These are phyloP conservation scores for Microthlaspi erraticum DNA, from an alignment of 345 rosid genomes.

Conservation along the genomic window DNA sequence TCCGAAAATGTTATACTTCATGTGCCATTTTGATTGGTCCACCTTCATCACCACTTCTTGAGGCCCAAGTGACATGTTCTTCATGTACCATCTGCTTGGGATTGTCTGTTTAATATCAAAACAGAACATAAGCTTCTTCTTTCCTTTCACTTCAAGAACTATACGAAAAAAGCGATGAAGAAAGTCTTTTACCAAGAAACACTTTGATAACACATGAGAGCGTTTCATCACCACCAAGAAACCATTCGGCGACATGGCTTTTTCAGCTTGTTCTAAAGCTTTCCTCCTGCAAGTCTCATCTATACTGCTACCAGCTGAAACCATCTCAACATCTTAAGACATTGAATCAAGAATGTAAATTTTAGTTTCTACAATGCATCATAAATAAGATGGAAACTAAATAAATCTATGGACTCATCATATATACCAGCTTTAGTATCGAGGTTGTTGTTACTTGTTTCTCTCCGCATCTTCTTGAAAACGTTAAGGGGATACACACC, in stretches of 20 bases:
- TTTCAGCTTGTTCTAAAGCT: constrained; percentile 46
- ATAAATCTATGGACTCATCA: neutral
- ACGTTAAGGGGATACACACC: constrained; percentile 31
- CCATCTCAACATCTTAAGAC: constrained; percentile 18
- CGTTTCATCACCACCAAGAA: constrained; percentile 55
- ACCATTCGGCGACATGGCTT: constrained; percentile 42
- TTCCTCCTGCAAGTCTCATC: constrained; percentile 40
- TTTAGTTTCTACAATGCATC: constrained; percentile 17
- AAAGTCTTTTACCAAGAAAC: constrained; percentile 45
- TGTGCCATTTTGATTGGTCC: constrained; percentile 27
- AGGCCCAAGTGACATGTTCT: constrained; percentile 6
- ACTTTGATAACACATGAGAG: constrained; percentile 46
- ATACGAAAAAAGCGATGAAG: neutral
- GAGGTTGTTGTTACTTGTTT: constrained; percentile 10
- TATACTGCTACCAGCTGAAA: constrained; percentile 38
- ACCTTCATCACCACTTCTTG: constrained; percentile 41
- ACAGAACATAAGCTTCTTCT: neutral
- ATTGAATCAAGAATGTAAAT: neutral
- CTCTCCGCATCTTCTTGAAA: constrained; percentile 32
- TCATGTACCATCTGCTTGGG: constrained; percentile 29
- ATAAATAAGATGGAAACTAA: constrained; percentile 8
- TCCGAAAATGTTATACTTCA: neutral
- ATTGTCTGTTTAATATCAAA: constrained; percentile 6
- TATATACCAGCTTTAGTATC: constrained; percentile 27
- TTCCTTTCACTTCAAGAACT: neutral